Percentiles rank a stretch among this genome's conserved stretches.
These are phyloP conservation scores for Gossypium aridum DNA, from an alignment of 441 rosid genomes.

Conservation along the genomic window DNA sequence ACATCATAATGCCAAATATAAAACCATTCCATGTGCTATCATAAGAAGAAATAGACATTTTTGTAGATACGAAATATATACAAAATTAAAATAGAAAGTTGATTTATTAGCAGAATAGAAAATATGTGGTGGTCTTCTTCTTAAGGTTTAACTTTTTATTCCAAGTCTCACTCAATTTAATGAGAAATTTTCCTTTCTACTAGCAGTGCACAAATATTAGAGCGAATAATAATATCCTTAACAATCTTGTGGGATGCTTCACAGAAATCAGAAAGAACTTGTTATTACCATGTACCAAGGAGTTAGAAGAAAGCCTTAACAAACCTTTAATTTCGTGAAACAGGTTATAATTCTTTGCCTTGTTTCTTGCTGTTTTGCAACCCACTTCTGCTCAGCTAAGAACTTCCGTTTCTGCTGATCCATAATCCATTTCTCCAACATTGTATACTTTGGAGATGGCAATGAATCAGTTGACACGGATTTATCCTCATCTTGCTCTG, in stretches of 20 bases:
- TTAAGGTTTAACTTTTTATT: neutral
- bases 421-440: constrained; percentile 84
- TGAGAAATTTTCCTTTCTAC: constrained; percentile 1
- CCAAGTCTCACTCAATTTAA: neutral
- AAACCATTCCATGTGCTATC: neutral
- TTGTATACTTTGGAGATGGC: constrained; percentile 63
- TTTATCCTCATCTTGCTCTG: constrained; percentile 54
- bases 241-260: neutral
- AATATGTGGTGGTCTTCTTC: neutral
- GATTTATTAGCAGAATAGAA: neutral
- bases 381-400: constrained; percentile 50
- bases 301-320: constrained; percentile 16
- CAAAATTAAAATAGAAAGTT: neutral
- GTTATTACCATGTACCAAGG: neutral
- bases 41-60: neutral
- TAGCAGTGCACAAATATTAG: neutral
- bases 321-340: constrained; percentile 70
- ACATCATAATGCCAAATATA: constrained; percentile 12
- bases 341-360: constrained; percentile 50
- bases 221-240: neutral
- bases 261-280: constrained; percentile 12
- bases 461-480: constrained; percentile 32
- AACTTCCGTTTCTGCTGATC: constrained; percentile 61
- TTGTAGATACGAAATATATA: neutral
- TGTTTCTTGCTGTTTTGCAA: constrained; percentile 57